Conservation (phyloP, 805 yeast species). For the Wickerhamomyces xylosicus region DNA sequence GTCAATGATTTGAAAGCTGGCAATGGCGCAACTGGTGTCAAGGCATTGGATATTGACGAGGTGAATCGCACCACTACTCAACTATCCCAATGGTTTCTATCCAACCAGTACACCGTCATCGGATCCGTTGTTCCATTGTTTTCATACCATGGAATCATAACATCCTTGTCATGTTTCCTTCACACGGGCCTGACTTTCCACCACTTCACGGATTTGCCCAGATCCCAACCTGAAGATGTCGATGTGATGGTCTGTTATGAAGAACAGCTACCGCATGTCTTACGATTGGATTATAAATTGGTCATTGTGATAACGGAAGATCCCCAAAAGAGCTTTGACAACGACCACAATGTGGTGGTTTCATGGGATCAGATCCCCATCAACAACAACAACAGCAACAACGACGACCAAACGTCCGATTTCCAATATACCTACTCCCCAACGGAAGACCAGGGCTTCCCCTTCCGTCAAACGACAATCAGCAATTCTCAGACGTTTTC, state of each 20-base stretch:
- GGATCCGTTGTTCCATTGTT: conserved; percentile 21
- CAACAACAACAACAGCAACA: conserved; percentile 6
- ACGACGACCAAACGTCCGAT: conserved; percentile 3
- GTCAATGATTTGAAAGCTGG: conserved; percentile 16
- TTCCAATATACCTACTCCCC: conserved; percentile 20
- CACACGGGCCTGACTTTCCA: conserved; percentile 30
- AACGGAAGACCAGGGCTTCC: conserved; percentile 18
- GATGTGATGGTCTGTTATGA: conserved; percentile 24
- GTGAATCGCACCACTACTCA: conserved; percentile 23
- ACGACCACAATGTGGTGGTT: conserved; percentile 9
- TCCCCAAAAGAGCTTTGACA: conserved; percentile 2
- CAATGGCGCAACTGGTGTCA: too few species aligned
- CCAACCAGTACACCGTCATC: conserved; percentile 14
- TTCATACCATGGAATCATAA: conserved; percentile 26
- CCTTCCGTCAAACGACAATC: conserved; percentile 25
- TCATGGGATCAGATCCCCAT: conserved; percentile 23
- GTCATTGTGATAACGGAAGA: conserved; percentile 22
- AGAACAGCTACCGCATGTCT: conserved; percentile 11
- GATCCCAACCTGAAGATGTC: conserved; percentile 14
- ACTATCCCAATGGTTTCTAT: conserved; percentile 12
- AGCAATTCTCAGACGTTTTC: conserved; percentile 19
- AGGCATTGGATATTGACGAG: conserved; percentile 7
- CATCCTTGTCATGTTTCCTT: conserved; percentile 32
- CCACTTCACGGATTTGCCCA: conserved; percentile 25
- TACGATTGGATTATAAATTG: conserved; percentile 21